These are phyloP conservation scores for Chamaenerion angustifolium DNA, from an alignment of 345 rosid species.

Conservation along the genomic window DNA sequence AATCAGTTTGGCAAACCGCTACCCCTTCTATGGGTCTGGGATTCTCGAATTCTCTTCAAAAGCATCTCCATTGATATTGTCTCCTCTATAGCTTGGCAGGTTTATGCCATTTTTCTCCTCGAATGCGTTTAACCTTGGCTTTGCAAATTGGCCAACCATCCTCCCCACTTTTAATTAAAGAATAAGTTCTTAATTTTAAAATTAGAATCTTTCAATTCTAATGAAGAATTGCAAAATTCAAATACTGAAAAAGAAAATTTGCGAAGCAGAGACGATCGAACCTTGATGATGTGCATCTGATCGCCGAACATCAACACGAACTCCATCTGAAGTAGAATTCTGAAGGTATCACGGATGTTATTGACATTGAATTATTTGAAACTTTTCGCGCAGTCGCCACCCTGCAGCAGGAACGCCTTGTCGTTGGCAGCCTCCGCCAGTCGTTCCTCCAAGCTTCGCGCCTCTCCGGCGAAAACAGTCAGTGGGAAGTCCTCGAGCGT, in stretches of 20 bases:
- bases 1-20: no score
- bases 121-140: conserved; percentile 9
- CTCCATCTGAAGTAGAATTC: conserved; percentile 16
- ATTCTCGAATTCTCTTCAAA: conserved; percentile 14
- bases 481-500: conserved; percentile 14
- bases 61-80: conserved; percentile 12
- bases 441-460: conserved; percentile 13
- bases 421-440: conserved; percentile 16
- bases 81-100: conserved; percentile 16
- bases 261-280: no score
- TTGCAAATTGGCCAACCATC: conserved; percentile 15
- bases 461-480: conserved; percentile 17
- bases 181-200: no score
- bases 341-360: conserved; percentile 15
- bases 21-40: conserved; percentile 14
- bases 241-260: no score
- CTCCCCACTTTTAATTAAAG: conserved; percentile 8
- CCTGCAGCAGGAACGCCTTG: conserved; percentile 17
- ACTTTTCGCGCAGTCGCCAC: conserved; percentile 17
- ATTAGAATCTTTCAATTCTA: no score
- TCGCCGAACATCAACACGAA: conserved; percentile 16
- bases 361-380: conserved; percentile 16
- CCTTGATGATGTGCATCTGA: conserved; percentile 18
- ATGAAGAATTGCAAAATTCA: no score
- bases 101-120: conserved; percentile 15